phyloP scores from a whole-genome alignment of 164 flowering plant species.

The Vitis rupestris region DNA sequence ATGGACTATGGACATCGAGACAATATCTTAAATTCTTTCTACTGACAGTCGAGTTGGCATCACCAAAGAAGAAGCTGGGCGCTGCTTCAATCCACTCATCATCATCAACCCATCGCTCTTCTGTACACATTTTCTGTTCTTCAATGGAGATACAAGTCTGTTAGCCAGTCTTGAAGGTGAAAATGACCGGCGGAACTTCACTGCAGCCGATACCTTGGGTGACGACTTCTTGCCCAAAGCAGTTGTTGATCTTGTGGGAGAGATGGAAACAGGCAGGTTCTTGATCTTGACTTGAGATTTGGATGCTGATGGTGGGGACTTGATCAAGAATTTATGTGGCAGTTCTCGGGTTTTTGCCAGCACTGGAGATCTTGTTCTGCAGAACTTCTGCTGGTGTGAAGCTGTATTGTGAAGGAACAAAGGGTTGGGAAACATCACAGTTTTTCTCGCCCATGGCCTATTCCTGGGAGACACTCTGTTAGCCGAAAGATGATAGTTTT shows the following conservation, averaged over 20 bases:
- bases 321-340: constrained; percentile 79
- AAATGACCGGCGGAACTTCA: constrained; percentile 59
- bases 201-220: constrained; percentile 36
- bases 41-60: constrained; percentile 32
- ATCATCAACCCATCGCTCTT: constrained; percentile 23
- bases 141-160: constrained; percentile 69
- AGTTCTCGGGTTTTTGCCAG: constrained; percentile 38
- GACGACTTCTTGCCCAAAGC: constrained; percentile 31
- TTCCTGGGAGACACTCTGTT: constrained; percentile 80
- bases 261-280: constrained; percentile 34
- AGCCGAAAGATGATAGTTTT: constrained; percentile 35
- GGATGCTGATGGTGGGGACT: constrained; percentile 55
- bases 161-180: constrained; percentile 69
- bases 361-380: constrained; percentile 68
- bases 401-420: constrained; percentile 59
- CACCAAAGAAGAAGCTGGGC: constrained; percentile 22
- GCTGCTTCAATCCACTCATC: constrained; percentile 56
- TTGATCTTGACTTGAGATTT: constrained; percentile 57
- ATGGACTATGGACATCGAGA: too few species aligned
- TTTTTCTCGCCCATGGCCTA: constrained; percentile 81
- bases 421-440: constrained; percentile 90
- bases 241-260: constrained; percentile 39
- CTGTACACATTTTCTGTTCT: constrained; percentile 38
- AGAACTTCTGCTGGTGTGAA: constrained; percentile 45
- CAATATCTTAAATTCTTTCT: constrained; percentile 26